These are phyloP conservation scores for Cytospora paraplurivora DNA, from an alignment of 2,329 filamentous ascomycete genomes.

Conservation along the genomic window DNA sequence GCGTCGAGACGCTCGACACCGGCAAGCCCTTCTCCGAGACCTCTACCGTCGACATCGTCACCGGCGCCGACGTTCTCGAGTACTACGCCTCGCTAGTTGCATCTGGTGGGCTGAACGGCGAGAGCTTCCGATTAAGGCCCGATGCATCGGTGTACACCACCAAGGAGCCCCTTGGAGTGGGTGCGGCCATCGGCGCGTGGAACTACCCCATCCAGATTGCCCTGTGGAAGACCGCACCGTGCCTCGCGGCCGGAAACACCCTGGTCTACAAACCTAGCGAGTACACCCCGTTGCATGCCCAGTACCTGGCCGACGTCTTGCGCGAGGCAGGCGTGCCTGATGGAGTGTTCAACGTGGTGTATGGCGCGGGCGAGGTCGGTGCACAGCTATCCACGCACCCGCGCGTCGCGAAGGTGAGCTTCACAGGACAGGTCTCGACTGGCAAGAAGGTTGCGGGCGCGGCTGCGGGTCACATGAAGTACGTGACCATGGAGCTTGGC, in stretches of 20 bases:
- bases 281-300: conserved; percentile 80
- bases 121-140: conserved; percentile 71
- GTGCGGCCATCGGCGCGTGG: conserved; percentile 86
- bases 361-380: conserved; percentile 77
- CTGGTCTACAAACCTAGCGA: conserved; percentile 93
- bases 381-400: conserved; percentile 73
- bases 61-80: conserved; percentile 82
- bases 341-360: conserved; percentile 85
- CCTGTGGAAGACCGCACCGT: conserved; percentile 85
- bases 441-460: conserved; percentile 78
- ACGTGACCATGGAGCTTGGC: conserved; percentile 89
- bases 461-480: conserved; percentile 80
- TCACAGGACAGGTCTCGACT: conserved; percentile 84
- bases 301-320: conserved; percentile 75
- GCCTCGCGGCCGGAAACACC: conserved; percentile 81
- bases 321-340: conserved; percentile 76
- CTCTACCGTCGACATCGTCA: conserved; percentile 78
- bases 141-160: conserved; percentile 82
- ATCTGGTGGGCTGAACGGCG: conserved; percentile 77
- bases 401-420: conserved; percentile 80
- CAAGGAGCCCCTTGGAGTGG: conserved; percentile 81
- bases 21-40: conserved; percentile 87
- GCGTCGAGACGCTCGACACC: conserved; percentile 80
- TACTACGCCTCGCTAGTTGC: conserved; percentile 83
- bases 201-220: conserved; percentile 92